These are phyloP conservation scores for Lenzites betulinus DNA, from an alignment of 768 basidiomycete genomes.

Conservation along the genomic window DNA sequence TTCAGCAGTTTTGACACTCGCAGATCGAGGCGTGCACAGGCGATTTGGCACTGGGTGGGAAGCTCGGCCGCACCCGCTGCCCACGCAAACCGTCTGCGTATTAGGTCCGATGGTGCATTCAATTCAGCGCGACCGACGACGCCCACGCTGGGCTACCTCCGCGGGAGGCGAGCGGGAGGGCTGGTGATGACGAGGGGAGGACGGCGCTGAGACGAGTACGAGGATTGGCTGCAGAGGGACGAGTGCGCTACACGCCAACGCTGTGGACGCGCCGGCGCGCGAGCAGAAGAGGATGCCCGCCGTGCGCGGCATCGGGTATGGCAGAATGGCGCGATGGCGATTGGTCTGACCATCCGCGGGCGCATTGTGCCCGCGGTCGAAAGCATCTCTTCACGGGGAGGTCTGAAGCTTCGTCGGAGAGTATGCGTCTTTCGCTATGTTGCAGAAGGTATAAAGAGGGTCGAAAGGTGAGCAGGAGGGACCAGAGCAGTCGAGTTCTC, in stretches of 20 bases:
- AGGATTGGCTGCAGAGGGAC: neutral
- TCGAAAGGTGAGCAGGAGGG: neutral
- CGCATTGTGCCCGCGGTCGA: no score
- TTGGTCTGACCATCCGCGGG: neutral
- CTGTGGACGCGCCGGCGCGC: conserved; percentile 1
- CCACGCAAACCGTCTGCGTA: neutral
- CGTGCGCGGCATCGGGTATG: no score
- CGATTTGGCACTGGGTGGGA: neutral
- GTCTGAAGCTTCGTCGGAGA: neutral
- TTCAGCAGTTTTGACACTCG: neutral
- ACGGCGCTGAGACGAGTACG: neutral
- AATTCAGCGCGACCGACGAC: neutral
- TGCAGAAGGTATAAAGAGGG: conserved; percentile 5
- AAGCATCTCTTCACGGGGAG: no score
- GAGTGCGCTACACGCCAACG: conserved; percentile 3
- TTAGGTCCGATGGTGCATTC: neutral
- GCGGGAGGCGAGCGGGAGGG: neutral
- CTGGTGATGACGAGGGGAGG: neutral
- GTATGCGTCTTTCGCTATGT: no score
- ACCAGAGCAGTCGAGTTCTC: conserved; percentile 8
- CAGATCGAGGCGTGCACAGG: neutral
- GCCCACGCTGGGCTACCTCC: conserved; percentile 3
- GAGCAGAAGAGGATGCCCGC: no score
- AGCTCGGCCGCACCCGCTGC: neutral
- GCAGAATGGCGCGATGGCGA: neutral